A percentile compares a stretch with the other conserved stretches of the same genome.
These are phyloP conservation scores for Turnera subulata DNA, from an alignment of 345 rosid species.

Conservation along the genomic window DNA sequence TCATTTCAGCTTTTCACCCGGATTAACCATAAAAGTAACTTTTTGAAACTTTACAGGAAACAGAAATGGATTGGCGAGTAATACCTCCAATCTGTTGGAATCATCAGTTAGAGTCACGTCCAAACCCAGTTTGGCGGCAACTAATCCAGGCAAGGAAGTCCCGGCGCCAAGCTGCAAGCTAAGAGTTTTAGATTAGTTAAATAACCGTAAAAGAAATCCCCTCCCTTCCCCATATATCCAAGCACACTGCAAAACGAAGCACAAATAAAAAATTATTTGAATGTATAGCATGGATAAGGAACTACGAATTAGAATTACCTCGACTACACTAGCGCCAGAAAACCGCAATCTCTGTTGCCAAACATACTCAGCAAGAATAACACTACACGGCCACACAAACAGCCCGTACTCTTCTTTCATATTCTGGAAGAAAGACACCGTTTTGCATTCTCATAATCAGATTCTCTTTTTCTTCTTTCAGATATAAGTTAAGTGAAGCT, in stretches of 20 bases:
- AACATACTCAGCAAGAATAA: slow-evolving; percentile 80
- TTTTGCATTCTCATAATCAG: background rate
- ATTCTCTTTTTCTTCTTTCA: background rate
- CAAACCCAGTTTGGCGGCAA: slow-evolving; percentile 80
- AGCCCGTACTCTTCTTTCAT: slow-evolving; percentile 89
- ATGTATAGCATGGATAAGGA: background rate
- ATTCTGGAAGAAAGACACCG: slow-evolving; percentile 26
- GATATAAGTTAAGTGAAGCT: background rate
- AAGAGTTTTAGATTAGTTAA: background rate
- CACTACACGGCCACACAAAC: slow-evolving; percentile 86
- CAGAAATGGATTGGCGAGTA: background rate
- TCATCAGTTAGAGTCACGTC: slow-evolving; percentile 71
- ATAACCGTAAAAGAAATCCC: background rate
- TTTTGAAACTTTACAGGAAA: too few relatives aligned
- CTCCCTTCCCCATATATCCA: too few relatives aligned
- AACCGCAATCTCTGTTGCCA: slow-evolving; percentile 82
- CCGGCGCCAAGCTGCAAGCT: slow-evolving; percentile 76
- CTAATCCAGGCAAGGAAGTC: slow-evolving; percentile 68
- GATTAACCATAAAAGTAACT: background rate
- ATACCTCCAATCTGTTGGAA: slow-evolving; percentile 54
- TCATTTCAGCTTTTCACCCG: too few relatives aligned
- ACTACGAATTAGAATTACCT: slow-evolving; percentile 27
- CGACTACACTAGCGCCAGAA: slow-evolving; percentile 47
- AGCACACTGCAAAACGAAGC: background rate
- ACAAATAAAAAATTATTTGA: background rate